Percentiles rank a stretch among this genome's conserved stretches.
These are phyloP conservation scores for Calocera cornea DNA, from an alignment of 768 basidiomycete genomes.

Conservation along the genomic window DNA sequence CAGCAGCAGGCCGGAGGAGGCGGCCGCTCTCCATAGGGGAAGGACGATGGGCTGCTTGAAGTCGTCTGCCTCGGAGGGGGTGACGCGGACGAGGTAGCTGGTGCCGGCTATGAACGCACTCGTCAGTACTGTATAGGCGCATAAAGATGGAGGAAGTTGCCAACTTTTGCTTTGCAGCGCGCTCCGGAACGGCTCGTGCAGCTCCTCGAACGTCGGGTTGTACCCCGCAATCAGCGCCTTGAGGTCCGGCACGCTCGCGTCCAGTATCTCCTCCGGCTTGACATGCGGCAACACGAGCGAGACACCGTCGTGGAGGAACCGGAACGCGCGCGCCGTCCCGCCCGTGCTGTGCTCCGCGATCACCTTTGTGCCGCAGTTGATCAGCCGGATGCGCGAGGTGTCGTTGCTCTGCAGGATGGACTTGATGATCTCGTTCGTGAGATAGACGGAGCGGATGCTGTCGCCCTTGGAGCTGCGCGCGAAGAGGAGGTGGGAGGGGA, in stretches of 20 bases:
- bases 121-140: background rate
- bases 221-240: slow-evolving; percentile 58
- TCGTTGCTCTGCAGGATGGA: slow-evolving; percentile 68
- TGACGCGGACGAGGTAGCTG: slow-evolving; percentile 59
- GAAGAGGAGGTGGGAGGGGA: slow-evolving; percentile 66
- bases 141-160: slow-evolving; percentile 16
- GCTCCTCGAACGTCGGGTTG: slow-evolving; percentile 61
- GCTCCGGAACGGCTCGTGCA: slow-evolving; percentile 45
- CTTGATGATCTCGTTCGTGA: slow-evolving; percentile 76
- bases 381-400: slow-evolving; percentile 69
- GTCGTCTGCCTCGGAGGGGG: slow-evolving; percentile 42
- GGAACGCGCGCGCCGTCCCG: slow-evolving; percentile 44
- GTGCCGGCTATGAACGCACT: slow-evolving; percentile 38
- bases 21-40: slow-evolving; percentile 91
- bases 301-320: slow-evolving; percentile 74
- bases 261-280: slow-evolving; percentile 46
- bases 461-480: slow-evolving; percentile 61
- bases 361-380: slow-evolving; percentile 87
- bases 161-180: slow-evolving; percentile 42
- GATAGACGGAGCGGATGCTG: slow-evolving; percentile 58
- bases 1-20: slow-evolving; percentile 79
- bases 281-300: slow-evolving; percentile 73
- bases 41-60: slow-evolving; percentile 68
- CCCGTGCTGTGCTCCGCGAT: slow-evolving; percentile 34
- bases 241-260: slow-evolving; percentile 42